phyloP scores from a whole-genome alignment of 345 rosid species.

The Euphorbia pulcherrima region DNA sequence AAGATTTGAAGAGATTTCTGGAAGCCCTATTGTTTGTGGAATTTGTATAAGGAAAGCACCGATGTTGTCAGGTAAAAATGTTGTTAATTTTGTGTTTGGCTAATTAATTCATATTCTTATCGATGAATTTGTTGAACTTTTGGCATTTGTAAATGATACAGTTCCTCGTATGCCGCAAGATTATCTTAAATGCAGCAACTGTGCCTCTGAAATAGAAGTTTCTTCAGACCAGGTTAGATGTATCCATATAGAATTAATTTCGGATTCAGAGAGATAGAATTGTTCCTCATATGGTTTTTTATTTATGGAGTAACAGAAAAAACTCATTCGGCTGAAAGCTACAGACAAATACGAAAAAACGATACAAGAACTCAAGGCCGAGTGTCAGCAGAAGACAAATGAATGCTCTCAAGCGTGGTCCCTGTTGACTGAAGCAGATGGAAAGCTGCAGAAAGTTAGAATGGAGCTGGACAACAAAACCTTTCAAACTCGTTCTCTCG shows the following conservation, averaged over 20 bases:
- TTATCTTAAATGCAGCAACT: conserved; percentile 62
- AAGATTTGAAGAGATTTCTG: conserved; percentile 69
- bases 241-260: conserved; percentile 6
- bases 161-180: conserved; percentile 48
- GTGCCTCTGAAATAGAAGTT: conserved; percentile 67
- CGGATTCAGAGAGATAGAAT: conserved; percentile 7
- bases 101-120: conserved; percentile 5
- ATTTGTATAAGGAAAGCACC: conserved; percentile 79
- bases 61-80: conserved; percentile 41
- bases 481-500: conserved; percentile 61
- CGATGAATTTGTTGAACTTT: background rate
- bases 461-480: conserved; percentile 88
- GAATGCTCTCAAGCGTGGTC: conserved; percentile 99
- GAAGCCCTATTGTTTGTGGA: conserved; percentile 75
- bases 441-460: conserved; percentile 72
- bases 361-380: conserved; percentile 66
- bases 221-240: conserved; percentile 62
- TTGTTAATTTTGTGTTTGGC: background rate
- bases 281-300: conserved; percentile 21
- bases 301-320: conserved; percentile 53
- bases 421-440: conserved; percentile 76
- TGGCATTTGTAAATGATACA: conserved; percentile 30
- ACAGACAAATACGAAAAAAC: conserved; percentile 75
- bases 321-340: conserved; percentile 63
- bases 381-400: conserved; percentile 65